A percentile compares a stretch with the other conserved stretches of the same genome.
Evolutionary conservation across 1,284 basidiomycete genomes (phyloP).

Genomic region (Meira miltonrushii): DNA sequence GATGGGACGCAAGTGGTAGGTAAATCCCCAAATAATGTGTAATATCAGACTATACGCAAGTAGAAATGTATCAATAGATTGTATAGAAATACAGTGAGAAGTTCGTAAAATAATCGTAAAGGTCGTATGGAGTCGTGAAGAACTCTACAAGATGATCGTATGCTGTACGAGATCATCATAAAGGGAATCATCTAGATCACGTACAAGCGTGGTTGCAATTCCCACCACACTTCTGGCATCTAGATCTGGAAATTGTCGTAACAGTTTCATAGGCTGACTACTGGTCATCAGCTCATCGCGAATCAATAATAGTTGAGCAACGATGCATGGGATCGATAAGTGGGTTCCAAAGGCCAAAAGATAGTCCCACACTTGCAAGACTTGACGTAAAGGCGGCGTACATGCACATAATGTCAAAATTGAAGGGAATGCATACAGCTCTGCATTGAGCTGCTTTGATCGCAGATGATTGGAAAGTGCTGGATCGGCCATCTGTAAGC

Average conservation of each 20-base stretch:
- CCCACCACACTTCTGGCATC: conserved; percentile 81
- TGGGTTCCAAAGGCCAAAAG: conserved; percentile 92
- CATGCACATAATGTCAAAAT: conserved; percentile 92
- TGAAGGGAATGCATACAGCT: conserved; percentile 76
- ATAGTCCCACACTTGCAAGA: conserved; percentile 93
- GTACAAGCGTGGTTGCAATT: conserved; percentile 84
- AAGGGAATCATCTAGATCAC: conserved; percentile 71
- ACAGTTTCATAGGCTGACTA: conserved; percentile 82
- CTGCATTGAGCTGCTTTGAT: conserved; percentile 89
- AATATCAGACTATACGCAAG: too few species aligned
- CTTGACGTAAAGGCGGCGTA: conserved; percentile 89
- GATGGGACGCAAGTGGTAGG: conserved; percentile 8
- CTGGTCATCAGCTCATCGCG: conserved; percentile 79
- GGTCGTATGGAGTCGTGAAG: conserved; percentile 2
- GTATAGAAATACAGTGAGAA: neutral
- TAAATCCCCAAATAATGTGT: neutral
- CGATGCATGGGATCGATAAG: conserved; percentile 89
- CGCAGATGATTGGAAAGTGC: conserved; percentile 75
- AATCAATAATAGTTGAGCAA: conserved; percentile 85
- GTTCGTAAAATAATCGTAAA: neutral
- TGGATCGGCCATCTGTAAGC: conserved; percentile 80
- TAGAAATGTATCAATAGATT: too few species aligned
- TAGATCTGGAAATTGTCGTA: conserved; percentile 88
- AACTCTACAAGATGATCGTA: conserved; percentile 7
- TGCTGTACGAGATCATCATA: conserved; percentile 36